These are phyloP conservation scores for Bathelium albidoporum DNA, from an alignment of 495 filamentous ascomycete species.

Conservation along the genomic window DNA sequence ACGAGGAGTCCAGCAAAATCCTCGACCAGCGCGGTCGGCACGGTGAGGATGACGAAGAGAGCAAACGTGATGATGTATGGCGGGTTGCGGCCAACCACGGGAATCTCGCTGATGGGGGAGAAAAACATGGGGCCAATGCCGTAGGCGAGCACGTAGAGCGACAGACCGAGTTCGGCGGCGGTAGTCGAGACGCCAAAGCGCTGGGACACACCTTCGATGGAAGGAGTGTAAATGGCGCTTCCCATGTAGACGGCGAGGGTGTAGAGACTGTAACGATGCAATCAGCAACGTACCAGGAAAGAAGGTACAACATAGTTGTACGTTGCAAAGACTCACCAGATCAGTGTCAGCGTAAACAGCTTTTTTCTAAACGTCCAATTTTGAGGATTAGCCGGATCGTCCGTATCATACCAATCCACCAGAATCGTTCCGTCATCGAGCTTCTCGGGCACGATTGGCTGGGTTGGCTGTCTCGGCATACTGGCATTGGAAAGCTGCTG, in stretches of 20 bases:
- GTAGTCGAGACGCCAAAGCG: conserved; percentile 34
- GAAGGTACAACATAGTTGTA: too few relatives aligned
- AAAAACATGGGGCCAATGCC: conserved; percentile 39
- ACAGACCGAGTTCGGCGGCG: conserved; percentile 38
- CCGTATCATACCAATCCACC: conserved; percentile 32
- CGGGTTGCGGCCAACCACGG: conserved; percentile 36
- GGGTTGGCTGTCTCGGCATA: conserved; percentile 10
- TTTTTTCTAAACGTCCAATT: conserved; percentile 31
- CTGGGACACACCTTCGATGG: conserved; percentile 28
- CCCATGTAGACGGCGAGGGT: conserved; percentile 42
- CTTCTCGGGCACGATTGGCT: conserved; percentile 21
- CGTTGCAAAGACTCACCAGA: conserved; percentile 12
- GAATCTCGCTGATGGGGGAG: conserved; percentile 38
- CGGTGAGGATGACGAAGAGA: conserved; percentile 41
- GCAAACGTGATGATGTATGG: conserved; percentile 36
- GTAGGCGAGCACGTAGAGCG: conserved; percentile 46
- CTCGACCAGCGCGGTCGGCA: conserved; percentile 39
- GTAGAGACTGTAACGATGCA: conserved; percentile 38
- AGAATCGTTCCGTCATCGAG: conserved; percentile 30
- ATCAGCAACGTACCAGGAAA: too few relatives aligned
- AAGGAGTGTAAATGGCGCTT: conserved; percentile 40
- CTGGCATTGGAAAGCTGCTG: conserved; percentile 13
- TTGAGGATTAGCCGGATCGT: conserved; percentile 30
- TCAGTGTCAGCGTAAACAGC: conserved; percentile 20
- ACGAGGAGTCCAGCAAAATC: conserved; percentile 42